A percentile compares a stretch with the other conserved stretches of the same genome.
These are phyloP conservation scores for Pleurotus djamor DNA, from an alignment of 768 basidiomycete genomes.

Conservation along the genomic window DNA sequence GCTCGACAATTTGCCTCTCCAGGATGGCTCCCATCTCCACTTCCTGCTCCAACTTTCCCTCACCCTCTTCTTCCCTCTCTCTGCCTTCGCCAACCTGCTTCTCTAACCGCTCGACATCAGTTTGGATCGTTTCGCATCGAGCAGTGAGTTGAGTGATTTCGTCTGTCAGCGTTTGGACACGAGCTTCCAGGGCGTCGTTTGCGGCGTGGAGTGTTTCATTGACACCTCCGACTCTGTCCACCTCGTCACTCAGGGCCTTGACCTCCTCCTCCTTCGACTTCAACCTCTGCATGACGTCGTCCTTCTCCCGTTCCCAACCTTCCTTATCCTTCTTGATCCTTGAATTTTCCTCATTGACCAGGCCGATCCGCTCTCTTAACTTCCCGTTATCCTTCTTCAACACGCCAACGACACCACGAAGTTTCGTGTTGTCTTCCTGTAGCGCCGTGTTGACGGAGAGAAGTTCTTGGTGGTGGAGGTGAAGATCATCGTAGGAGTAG, in stretches of 20 bases:
- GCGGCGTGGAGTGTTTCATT: no score
- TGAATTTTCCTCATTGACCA: neutral
- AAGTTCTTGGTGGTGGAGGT: neutral
- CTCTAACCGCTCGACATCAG: neutral
- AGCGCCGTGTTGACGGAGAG: neutral
- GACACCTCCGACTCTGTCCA: no score
- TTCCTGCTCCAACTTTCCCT: neutral
- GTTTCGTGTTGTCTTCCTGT: neutral
- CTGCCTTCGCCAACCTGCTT: neutral
- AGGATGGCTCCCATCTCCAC: neutral
- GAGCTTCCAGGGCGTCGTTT: no score
- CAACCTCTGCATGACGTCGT: neutral
- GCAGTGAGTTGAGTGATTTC: no score
- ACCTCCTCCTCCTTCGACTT: neutral
- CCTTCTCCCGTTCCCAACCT: neutral
- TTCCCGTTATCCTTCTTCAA: neutral
- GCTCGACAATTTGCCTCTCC: neutral
- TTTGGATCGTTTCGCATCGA: no score
- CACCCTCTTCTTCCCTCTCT: neutral
- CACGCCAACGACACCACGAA: neutral
- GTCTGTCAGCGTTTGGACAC: no score
- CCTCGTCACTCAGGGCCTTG: neutral
- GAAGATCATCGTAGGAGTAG: neutral
- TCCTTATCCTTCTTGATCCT: neutral
- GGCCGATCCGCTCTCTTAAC: neutral